Conservation (phyloP, 148 eudicot genomes). For the Rhododendron simsii region DNA sequence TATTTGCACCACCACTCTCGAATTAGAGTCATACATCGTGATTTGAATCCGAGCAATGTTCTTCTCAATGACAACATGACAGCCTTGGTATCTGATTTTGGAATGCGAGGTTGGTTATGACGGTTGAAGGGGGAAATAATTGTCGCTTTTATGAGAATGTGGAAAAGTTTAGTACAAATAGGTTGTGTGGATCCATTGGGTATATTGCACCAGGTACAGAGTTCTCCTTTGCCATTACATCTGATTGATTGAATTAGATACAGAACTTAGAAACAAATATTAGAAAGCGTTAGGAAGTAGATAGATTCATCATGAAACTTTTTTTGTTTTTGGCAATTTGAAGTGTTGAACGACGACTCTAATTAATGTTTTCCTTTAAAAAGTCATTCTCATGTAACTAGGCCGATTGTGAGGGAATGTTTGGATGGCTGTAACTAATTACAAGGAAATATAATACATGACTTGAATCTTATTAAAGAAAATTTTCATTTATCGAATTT, state of each 20-base stretch:
- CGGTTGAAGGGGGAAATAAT: constrained; percentile 14
- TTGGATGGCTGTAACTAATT: not conserved
- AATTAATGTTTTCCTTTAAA: not conserved
- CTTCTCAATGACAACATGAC: constrained; percentile 42
- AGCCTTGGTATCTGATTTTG: constrained; percentile 42
- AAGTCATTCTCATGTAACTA: not conserved
- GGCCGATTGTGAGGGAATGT: not conserved
- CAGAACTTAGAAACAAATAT: not conserved
- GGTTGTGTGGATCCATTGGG: constrained; percentile 39
- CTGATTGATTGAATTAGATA: not conserved
- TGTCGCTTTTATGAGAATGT: constrained; percentile 18
- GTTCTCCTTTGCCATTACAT: not conserved
- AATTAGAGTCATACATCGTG: constrained; percentile 41
- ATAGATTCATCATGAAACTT: not conserved
- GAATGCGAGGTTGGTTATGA: constrained; percentile 33
- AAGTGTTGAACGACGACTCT: not conserved
- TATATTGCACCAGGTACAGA: constrained; percentile 45
- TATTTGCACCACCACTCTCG: constrained; percentile 9
- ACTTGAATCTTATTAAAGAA: not conserved
- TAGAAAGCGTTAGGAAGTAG: not conserved
- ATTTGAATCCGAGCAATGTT: constrained; percentile 45
- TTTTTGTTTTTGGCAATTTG: not conserved
- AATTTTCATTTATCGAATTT: too few relatives aligned
- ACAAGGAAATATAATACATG: not conserved
- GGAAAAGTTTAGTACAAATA: constrained; percentile 24